A percentile compares a stretch with the other conserved stretches of the same genome.
Conservation (phyloP, 78 protist species). For the Dictyostelium brefeldianum region DNA sequence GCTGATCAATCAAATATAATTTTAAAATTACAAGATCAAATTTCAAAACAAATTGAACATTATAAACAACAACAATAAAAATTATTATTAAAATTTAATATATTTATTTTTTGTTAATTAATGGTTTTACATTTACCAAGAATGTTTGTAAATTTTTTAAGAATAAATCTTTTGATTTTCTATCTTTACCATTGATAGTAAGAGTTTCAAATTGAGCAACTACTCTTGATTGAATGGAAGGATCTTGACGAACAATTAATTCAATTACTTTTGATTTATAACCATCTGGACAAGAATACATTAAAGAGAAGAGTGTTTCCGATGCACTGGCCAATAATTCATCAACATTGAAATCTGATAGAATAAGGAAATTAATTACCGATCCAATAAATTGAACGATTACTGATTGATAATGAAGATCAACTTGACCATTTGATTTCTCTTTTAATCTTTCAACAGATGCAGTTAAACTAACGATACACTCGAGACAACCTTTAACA, state of each 20-base stretch:
- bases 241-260: conserved; percentile 40
- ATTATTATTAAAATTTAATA: too few relatives aligned
- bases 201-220: conserved; percentile 12
- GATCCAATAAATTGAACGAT: conserved; percentile 46
- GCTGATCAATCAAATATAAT: background rate
- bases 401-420: background rate
- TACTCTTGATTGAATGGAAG: conserved; percentile 31
- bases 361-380: conserved; percentile 44
- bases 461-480: conserved; percentile 17
- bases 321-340: conserved; percentile 40
- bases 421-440: background rate
- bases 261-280: conserved; percentile 40
- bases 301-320: conserved; percentile 30
- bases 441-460: background rate
- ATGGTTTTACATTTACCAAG: conserved; percentile 38
- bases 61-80: background rate
- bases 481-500: conserved; percentile 47
- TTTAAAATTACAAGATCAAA: background rate
- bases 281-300: conserved; percentile 28
- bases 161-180: conserved; percentile 30
- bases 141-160: background rate
- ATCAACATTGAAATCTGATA: conserved; percentile 70
- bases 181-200: background rate
- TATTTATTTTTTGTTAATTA: conserved; percentile 39
- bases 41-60: background rate